Conservation (phyloP, 148 eudicot genomes). For the Fagopyrum tataricum region DNA sequence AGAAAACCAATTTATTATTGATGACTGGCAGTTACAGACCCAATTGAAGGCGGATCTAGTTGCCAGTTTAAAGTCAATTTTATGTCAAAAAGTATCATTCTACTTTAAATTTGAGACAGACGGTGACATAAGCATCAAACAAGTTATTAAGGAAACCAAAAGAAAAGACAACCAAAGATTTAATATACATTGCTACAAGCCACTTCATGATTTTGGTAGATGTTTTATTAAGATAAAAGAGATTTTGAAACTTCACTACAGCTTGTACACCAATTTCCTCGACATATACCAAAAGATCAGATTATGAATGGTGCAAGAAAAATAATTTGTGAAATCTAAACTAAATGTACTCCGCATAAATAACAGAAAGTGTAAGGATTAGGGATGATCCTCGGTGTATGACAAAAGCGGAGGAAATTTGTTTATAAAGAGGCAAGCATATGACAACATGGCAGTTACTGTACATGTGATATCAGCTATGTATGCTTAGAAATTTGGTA, state of each 20-base stretch:
- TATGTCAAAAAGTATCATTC: not conserved
- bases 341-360: too few relatives aligned
- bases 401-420: conserved; percentile 2
- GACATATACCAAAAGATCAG: not conserved
- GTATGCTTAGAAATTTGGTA: not conserved
- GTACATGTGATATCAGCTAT: not conserved
- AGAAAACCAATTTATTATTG: not conserved
- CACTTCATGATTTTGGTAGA: not conserved
- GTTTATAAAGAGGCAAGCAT: not conserved
- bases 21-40: not conserved
- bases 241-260: not conserved
- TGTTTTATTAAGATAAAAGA: not conserved
- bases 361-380: too few relatives aligned
- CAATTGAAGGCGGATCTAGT: not conserved
- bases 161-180: not conserved
- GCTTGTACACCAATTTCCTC: not conserved
- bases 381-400: not conserved
- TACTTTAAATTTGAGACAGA: not conserved
- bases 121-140: not conserved
- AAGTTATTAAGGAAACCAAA: not conserved
- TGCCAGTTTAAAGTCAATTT: not conserved
- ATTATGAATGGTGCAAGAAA: not conserved
- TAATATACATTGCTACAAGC: not conserved
- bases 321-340: not conserved
- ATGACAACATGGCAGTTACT: not conserved